A percentile compares a stretch with the other conserved stretches of the same genome.
Conservation (phyloP, 1,284 basidiomycete species). For the Trichosporon sp. region DNA sequence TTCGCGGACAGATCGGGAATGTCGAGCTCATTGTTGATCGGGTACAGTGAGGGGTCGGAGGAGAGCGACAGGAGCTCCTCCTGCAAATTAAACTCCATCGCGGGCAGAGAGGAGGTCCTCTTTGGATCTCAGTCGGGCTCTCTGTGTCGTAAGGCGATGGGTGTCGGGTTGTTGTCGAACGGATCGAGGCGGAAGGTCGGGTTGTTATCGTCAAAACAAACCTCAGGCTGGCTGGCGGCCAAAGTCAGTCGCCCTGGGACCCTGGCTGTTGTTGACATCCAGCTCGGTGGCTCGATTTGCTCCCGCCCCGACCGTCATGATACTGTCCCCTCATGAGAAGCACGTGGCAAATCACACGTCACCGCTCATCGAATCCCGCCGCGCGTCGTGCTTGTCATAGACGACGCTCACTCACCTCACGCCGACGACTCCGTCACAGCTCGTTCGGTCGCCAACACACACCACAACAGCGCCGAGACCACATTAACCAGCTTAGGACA, state of each 20-base stretch:
- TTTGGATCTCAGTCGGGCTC: not conserved
- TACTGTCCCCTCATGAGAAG: not conserved
- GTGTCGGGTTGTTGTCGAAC: not conserved
- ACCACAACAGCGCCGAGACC: not conserved
- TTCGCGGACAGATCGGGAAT: slow-evolving; percentile 52
- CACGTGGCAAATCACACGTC: slow-evolving; percentile 9
- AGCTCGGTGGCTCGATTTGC: not conserved
- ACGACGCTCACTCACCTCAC: not conserved
- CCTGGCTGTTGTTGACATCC: slow-evolving; percentile 9
- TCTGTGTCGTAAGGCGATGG: not conserved
- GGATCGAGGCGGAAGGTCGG: not conserved
- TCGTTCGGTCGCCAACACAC: not conserved
- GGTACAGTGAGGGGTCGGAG: slow-evolving; percentile 56
- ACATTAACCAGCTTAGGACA: not conserved
- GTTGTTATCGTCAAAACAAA: slow-evolving; percentile 11
- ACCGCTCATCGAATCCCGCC: not conserved
- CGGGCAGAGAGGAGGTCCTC: not conserved
- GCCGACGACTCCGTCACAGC: not conserved
- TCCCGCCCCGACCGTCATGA: not conserved
- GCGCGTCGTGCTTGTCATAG: slow-evolving; percentile 14
- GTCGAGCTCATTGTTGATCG: slow-evolving; percentile 62
- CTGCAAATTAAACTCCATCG: slow-evolving; percentile 61
- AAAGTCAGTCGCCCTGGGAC: slow-evolving; percentile 8
- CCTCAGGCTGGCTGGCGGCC: not conserved
- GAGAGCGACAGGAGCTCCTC: slow-evolving; percentile 62